Percentiles rank a stretch among this genome's conserved stretches.
These are phyloP conservation scores for Corymbia citriodora DNA, from an alignment of 441 rosid genomes.

Conservation along the genomic window DNA sequence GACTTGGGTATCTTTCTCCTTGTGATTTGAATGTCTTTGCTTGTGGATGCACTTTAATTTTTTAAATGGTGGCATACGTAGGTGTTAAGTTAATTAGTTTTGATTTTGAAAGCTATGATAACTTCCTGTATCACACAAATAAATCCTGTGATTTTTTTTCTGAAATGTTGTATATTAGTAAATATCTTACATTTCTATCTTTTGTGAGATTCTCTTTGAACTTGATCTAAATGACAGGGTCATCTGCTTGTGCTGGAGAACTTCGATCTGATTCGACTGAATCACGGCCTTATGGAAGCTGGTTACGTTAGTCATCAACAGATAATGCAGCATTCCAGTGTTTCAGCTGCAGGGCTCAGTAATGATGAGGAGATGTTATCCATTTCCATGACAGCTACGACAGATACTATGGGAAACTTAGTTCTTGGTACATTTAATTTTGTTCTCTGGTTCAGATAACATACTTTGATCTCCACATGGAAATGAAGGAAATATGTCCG, in stretches of 20 bases:
- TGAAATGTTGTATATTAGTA: neutral
- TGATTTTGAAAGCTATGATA: neutral
- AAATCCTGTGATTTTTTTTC: neutral
- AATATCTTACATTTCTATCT: neutral
- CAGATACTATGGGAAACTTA: slow-evolving; percentile 62
- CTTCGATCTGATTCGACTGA: slow-evolving; percentile 46
- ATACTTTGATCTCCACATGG: neutral
- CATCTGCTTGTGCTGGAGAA: slow-evolving; percentile 79
- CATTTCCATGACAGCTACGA: slow-evolving; percentile 84
- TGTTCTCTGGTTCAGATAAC: neutral
- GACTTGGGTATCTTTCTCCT: neutral
- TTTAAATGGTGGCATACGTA: neutral
- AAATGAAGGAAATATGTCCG: neutral
- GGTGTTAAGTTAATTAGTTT: neutral
- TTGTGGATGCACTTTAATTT: neutral
- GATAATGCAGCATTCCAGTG: neutral
- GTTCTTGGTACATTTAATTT: slow-evolving; percentile 52
- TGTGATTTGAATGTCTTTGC: neutral
- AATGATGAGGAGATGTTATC: slow-evolving; percentile 43
- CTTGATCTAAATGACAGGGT: slow-evolving; percentile 47
- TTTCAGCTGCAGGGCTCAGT: slow-evolving; percentile 28
- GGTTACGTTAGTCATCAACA: slow-evolving; percentile 57
- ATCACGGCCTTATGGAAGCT: slow-evolving; percentile 82
- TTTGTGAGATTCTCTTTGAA: neutral
- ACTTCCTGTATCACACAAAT: neutral